Evolutionary conservation across 2,329 filamentous ascomycete species (phyloP).

Genomic region (Onygena corvina): DNA sequence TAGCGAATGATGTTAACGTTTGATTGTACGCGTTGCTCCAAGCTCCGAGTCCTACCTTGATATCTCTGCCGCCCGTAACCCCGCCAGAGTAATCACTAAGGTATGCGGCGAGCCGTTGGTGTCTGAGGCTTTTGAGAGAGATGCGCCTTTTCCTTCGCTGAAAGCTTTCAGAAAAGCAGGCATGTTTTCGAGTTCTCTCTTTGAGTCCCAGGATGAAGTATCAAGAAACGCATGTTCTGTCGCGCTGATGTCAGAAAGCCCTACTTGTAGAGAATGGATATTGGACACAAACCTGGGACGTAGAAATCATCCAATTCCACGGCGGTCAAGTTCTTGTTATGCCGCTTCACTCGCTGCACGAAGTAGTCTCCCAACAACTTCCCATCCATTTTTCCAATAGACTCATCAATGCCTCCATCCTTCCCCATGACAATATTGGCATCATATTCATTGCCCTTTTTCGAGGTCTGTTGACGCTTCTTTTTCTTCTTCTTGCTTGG

Average conservation of each 20-base stretch:
- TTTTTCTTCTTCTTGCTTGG: conserved; percentile 25
- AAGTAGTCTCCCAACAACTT: conserved; percentile 75
- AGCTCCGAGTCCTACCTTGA: conserved; percentile 44
- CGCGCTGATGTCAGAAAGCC: neutral
- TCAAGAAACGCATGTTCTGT: conserved; percentile 64
- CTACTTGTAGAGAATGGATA: neutral
- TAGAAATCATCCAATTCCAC: conserved; percentile 76
- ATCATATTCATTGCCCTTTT: conserved; percentile 19
- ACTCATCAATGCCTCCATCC: conserved; percentile 64
- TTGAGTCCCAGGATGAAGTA: conserved; percentile 59
- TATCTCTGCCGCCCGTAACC: conserved; percentile 73
- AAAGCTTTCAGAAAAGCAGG: conserved; percentile 62
- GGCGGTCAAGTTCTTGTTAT: conserved; percentile 66
- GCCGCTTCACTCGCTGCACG: conserved; percentile 63
- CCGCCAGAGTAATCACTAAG: conserved; percentile 73
- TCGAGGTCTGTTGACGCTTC: conserved; percentile 10
- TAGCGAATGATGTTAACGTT: conserved; percentile 22
- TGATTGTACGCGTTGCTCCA: conserved; percentile 9
- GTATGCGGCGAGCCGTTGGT: conserved; percentile 69
- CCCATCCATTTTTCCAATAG: conserved; percentile 71
- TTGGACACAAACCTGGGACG: conserved; percentile 53
- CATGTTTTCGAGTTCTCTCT: conserved; percentile 58
- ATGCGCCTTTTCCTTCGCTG: conserved; percentile 43
- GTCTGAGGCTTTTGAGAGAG: conserved; percentile 53
- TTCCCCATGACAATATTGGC: conserved; percentile 38